phyloP scores from a whole-genome alignment of 805 yeast species.

The Teunomyces pallodes region DNA sequence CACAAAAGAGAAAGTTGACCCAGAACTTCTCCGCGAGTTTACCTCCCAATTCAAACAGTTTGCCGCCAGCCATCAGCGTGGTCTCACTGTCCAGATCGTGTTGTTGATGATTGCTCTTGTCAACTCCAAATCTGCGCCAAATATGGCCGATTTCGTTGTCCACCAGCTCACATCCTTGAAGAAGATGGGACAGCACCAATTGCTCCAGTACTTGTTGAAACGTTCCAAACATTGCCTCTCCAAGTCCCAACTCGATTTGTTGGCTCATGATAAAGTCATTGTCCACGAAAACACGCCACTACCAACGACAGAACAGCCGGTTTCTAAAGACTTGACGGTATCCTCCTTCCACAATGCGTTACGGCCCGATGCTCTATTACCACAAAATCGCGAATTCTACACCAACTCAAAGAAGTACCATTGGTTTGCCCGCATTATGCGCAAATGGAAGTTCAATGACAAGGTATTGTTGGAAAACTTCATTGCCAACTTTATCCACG shows the following conservation, averaged over 20 bases:
- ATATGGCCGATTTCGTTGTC: background rate
- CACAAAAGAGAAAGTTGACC: background rate
- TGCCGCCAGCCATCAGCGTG: background rate
- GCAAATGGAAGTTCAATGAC: slow-evolving; percentile 20
- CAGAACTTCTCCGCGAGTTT: background rate
- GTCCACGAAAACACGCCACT: background rate
- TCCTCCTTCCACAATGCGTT: slow-evolving; percentile 13
- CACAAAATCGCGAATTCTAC: slow-evolving; percentile 3
- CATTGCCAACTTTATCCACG: slow-evolving; percentile 8
- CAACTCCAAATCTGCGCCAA: background rate
- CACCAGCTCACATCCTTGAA: slow-evolving; percentile 4
- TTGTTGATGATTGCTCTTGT: background rate
- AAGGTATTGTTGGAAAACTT: slow-evolving; percentile 12
- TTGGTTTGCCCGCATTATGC: slow-evolving; percentile 25
- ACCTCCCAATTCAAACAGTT: background rate
- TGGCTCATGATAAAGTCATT: background rate
- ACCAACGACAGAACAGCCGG: background rate
- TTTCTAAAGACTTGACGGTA: background rate
- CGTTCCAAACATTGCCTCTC: slow-evolving; percentile 8
- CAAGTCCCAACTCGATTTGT: background rate
- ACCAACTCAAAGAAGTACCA: slow-evolving; percentile 20
- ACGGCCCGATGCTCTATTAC: slow-evolving; percentile 19
- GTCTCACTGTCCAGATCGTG: background rate
- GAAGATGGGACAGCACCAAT: slow-evolving; percentile 9
- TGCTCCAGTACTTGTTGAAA: slow-evolving; percentile 12